Percentiles rank a stretch among this genome's conserved stretches.
phyloP scores from a whole-genome alignment of 2,329 filamentous ascomycete genomes.

The Alternaria infectoria region DNA sequence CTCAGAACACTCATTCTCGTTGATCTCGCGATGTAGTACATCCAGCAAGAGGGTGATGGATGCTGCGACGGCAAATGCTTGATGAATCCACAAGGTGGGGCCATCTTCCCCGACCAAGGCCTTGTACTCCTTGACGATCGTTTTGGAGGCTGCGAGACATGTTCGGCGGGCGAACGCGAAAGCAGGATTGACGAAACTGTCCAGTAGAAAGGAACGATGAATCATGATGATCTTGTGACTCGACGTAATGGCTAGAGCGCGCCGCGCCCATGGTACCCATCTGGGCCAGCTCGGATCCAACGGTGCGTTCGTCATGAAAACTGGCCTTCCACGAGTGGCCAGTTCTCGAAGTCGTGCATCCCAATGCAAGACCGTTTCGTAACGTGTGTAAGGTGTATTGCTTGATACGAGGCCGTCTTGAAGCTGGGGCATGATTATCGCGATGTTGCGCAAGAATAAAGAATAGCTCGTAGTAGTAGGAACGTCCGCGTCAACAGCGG shows the following conservation, averaged over 20 bases:
- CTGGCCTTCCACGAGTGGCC: slow-evolving; percentile 37
- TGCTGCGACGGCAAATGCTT: slow-evolving; percentile 37
- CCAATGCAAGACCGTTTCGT: slow-evolving; percentile 47
- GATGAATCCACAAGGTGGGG: slow-evolving; percentile 49
- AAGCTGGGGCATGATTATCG: slow-evolving; percentile 44
- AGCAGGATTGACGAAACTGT: slow-evolving; percentile 47
- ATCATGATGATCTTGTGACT: slow-evolving; percentile 50
- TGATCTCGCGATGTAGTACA: background rate
- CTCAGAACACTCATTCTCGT: background rate
- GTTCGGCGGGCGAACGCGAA: slow-evolving; percentile 45
- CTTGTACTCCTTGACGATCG: slow-evolving; percentile 47
- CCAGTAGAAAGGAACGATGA: slow-evolving; percentile 45
- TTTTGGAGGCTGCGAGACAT: slow-evolving; percentile 48
- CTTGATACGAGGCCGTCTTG: slow-evolving; percentile 42
- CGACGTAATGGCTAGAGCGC: slow-evolving; percentile 6
- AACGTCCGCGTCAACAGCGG: slow-evolving; percentile 19
- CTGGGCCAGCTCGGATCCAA: slow-evolving; percentile 41
- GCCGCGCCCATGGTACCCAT: slow-evolving; percentile 38
- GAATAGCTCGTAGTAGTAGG: slow-evolving; percentile 44
- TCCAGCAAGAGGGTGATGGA: background rate
- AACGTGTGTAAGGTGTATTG: slow-evolving; percentile 48
- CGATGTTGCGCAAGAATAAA: slow-evolving; percentile 43
- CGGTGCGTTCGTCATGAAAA: slow-evolving; percentile 38
- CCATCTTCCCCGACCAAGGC: slow-evolving; percentile 39
- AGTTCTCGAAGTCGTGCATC: slow-evolving; percentile 44